phyloP scores from a whole-genome alignment of 306 rosid species.

The Trifolium dubium region DNA sequence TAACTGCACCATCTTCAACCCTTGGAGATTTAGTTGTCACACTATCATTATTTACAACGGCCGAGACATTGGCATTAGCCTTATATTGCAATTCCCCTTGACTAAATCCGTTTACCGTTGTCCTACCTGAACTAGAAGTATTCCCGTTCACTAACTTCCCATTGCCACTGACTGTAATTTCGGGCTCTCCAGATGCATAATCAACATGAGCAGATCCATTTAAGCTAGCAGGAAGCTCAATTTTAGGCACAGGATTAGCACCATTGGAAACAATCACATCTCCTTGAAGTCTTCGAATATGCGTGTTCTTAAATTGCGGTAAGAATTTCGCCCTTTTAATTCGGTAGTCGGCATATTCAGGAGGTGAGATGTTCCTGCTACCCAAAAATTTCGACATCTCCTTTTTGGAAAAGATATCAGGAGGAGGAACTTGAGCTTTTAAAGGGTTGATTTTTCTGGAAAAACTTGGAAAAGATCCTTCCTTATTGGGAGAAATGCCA shows the following conservation, averaged over 20 bases:
- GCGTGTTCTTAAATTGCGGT: slow-evolving; percentile 51
- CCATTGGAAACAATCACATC: slow-evolving; percentile 37
- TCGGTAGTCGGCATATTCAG: slow-evolving; percentile 53
- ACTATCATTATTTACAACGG: slow-evolving; percentile 41
- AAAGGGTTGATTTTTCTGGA: slow-evolving; percentile 65
- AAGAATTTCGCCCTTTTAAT: slow-evolving; percentile 52
- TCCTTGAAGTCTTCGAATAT: slow-evolving; percentile 36
- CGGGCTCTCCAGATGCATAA: slow-evolving; percentile 46
- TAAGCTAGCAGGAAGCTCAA: slow-evolving; percentile 50
- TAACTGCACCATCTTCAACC: slow-evolving; percentile 46
- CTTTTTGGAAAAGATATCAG: slow-evolving; percentile 70
- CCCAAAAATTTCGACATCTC: slow-evolving; percentile 73
- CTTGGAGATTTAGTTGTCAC: slow-evolving; percentile 47
- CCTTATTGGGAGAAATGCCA: slow-evolving; percentile 46
- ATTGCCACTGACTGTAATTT: slow-evolving; percentile 42
- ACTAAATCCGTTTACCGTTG: slow-evolving; percentile 52
- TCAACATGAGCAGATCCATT: slow-evolving; percentile 48
- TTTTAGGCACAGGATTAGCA: neutral
- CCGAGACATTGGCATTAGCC: slow-evolving; percentile 39
- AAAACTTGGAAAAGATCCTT: slow-evolving; percentile 46
- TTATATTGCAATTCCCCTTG: slow-evolving; percentile 43
- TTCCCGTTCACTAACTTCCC: slow-evolving; percentile 46
- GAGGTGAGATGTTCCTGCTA: slow-evolving; percentile 66
- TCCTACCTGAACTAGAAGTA: slow-evolving; percentile 49
- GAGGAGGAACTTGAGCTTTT: slow-evolving; percentile 83